Evolutionary conservation across 768 basidiomycete species (phyloP), one percentile per base, ranked within the genome.

Genomic region (Russula olivacea): DNA sequence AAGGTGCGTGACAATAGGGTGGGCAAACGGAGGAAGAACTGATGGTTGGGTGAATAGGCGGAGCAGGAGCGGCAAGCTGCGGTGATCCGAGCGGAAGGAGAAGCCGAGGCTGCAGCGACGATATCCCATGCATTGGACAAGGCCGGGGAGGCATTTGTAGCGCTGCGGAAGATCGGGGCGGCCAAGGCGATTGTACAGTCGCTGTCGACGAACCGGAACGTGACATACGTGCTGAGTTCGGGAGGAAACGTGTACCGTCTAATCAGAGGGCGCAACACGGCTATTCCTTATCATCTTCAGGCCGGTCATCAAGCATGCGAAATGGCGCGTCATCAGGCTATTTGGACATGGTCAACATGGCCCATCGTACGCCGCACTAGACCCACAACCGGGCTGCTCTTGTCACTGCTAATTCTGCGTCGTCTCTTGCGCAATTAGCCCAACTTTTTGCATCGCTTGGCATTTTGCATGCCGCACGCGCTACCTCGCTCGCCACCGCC

Each of bases 31-130:
- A 54, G 30, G 4, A 43, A 57, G 54, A 48, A 55, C 55, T 59
- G 50, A 63, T 36, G 49, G 67, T 43, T 59, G 60, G 62, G 23
- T 67, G 25, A 40, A 32, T 67, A 96, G 93, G 95, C 97, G 32
- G 97, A 98, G 73, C 97, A 99, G 88, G 97, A 99, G 74, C 86
- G 95, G 64, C 95, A 98, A 79, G 97, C 97, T 0, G 90, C 94
- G 1, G 95, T 99, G 63, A 98, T 99, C 61, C 86, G 97, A 51
- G 97, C 97, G 1, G 96, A 99, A 74, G 97, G 97, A 58, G 96
- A 99, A 78, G 97, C 96, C 2, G 95, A 98, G 76, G 97, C 97
- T 5, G 97, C 97, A 2, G 77, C 85, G 64, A 96, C 93, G 58
- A 96, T 99, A 71, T 95, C 93, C 19, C 81, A 79, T 63, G 91